Percentiles rank a stretch among this genome's conserved stretches.
phyloP scores from a whole-genome alignment of 768 basidiomycete genomes.

The Gelatoporia subvermispora region DNA sequence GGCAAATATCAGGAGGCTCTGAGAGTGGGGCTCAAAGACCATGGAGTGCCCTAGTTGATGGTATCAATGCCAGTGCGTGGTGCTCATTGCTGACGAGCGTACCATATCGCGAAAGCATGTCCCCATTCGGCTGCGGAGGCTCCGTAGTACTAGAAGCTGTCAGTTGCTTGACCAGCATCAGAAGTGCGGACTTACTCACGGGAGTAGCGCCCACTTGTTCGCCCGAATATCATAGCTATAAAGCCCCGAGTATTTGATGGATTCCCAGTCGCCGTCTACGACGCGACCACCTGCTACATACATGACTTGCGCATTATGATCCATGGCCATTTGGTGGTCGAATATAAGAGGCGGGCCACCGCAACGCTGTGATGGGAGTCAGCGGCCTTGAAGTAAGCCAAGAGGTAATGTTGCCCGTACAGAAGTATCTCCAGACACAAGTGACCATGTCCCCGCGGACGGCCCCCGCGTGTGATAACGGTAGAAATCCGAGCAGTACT shows the following conservation, averaged over 20 bases:
- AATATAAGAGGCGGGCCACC: constrained; percentile 72
- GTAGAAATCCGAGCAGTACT: constrained; percentile 67
- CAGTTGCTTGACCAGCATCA: too few relatives aligned
- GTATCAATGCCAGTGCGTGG: neutral
- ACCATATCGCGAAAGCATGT: constrained; percentile 63
- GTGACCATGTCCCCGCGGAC: constrained; percentile 67
- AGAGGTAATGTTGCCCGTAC: constrained; percentile 33
- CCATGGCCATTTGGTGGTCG: constrained; percentile 81
- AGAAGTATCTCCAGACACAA: constrained; percentile 60
- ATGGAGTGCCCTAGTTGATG: constrained; percentile 66
- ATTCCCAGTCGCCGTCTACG: constrained; percentile 59
- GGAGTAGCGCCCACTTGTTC: constrained; percentile 63
- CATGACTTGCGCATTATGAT: constrained; percentile 62
- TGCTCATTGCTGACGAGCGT: constrained; percentile 5
- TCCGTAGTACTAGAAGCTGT: constrained; percentile 12
- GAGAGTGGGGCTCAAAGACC: constrained; percentile 60
- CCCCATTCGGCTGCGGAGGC: constrained; percentile 28
- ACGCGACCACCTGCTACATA: constrained; percentile 77
- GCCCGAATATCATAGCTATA: constrained; percentile 66
- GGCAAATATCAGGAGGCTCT: constrained; percentile 66
- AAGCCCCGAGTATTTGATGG: constrained; percentile 61
- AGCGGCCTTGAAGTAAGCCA: neutral
- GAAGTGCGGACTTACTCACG: constrained; percentile 41
- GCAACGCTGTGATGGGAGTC: constrained; percentile 35
- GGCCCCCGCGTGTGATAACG: constrained; percentile 64